Base-by-base conservation (phyloP, 305 asterid species). In the Solanum chacoense region DNA sequence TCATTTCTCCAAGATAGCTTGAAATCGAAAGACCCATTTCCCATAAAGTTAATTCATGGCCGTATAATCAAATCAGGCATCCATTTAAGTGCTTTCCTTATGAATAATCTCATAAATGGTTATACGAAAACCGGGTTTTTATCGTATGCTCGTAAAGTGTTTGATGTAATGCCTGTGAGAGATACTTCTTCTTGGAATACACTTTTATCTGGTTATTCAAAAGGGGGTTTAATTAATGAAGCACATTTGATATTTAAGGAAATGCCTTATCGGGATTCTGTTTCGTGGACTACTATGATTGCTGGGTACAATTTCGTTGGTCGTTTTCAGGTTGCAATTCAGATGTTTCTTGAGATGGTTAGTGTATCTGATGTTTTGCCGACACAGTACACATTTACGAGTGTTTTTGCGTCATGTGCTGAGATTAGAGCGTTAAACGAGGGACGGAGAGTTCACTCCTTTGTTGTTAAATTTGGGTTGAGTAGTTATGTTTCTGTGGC, bases 201-300 rank as follows among this genome's bases (percentile, higher is more conserved):
- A 5, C 90, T 96, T 29, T 88, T 96, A 88, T 96, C 98, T 20
- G 97, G 96, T 4, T 96, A 94, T 63, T 95, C 96, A 0, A 96
- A 95, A 91, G 91, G 88, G 89, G 96, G 99, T 3, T 88, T 87
- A 89, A 91, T 92, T 85, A 69, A 50, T 1, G 95, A 94, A 88
- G 98, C 99, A 2, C 92, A 79, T 59, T 35, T 71, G 5, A 40
- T 97, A 20, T 97, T 97, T 91, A 84, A 92, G 50, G 90, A 88
- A 90, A 89, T 92, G 92, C 94, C 97, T 9, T 89, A 88, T 18
- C 92, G 93, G 4, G 99, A 97, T 92, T 94, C 98, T 50, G 94
- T 96, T 88, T 95, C 98, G 6, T 97, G 98, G 98, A 96, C 98
- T 6, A 92, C 97, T 1, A 91, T 97, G 94, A 94, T 97, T n/a